These are phyloP conservation scores for Solanum appendiculatum DNA, from an alignment of 257 asterid species.

Conservation along the genomic window DNA sequence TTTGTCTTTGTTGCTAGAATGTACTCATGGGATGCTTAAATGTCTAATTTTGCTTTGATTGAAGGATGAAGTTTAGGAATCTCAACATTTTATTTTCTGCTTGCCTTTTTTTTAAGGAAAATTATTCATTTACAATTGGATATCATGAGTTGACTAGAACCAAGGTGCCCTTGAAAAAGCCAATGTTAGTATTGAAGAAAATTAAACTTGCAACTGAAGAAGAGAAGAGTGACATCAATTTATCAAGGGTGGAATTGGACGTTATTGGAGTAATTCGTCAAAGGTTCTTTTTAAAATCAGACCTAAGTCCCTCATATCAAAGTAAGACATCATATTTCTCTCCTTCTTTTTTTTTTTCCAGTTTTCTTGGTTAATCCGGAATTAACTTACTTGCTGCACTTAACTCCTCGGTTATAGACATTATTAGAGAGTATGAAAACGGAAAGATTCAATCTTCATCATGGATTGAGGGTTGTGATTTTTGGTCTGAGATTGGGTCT, in stretches of 20 bases:
- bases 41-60: not conserved
- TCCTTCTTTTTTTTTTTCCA: not conserved
- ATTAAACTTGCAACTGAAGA: conserved; percentile 24
- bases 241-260: conserved; percentile 46
- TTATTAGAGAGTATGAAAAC: not conserved
- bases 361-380: not conserved
- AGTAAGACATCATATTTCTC: conserved; percentile 25
- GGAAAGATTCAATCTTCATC: no score
- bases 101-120: conserved; percentile 30
- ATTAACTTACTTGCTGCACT: not conserved
- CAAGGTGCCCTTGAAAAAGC: conserved; percentile 73
- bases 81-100: not conserved
- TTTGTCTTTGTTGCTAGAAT: no score
- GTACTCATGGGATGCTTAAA: not conserved
- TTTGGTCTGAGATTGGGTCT: no score
- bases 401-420: not conserved
- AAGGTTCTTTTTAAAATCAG: conserved; percentile 78
- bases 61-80: not conserved
- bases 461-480: no score
- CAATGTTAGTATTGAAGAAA: conserved; percentile 79
- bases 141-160: conserved; percentile 88
- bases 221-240: conserved; percentile 11
- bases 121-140: conserved; percentile 69
- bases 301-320: conserved; percentile 85
- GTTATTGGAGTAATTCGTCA: conserved; percentile 77